Conservation (phyloP, 306 rosid species). For the barrel medic (Medicago truncatula) region MtrunA17r5.0-ANR NC_053044.1:37760001-37760500, state of each 20-base stretch:
- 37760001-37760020: no score
- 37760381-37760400: constrained; percentile 56
- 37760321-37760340: constrained; percentile 78
- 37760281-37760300: constrained; percentile 57
- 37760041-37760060: no score
- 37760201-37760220: constrained; percentile 60
- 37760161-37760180: constrained; percentile 77
- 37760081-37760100: no score
- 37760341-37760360: constrained; percentile 87
- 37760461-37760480: not conserved
- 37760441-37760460: no score
- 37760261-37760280: constrained; percentile 68
- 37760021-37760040: no score
- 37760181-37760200: constrained; percentile 91
- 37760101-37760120: constrained; percentile 43
- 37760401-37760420: constrained; percentile 54
- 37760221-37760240: constrained; percentile 62
- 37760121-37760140: constrained; percentile 94
- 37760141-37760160: constrained; percentile 60
- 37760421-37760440: constrained; percentile 68
- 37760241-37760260: constrained; percentile 69
- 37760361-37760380: constrained; percentile 87
- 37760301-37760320: constrained; percentile 59
- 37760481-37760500: not conserved
- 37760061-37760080: no score